phyloP scores from a whole-genome alignment of 2,329 filamentous ascomycete genomes.

The Calonectria hawksworthii region DNA sequence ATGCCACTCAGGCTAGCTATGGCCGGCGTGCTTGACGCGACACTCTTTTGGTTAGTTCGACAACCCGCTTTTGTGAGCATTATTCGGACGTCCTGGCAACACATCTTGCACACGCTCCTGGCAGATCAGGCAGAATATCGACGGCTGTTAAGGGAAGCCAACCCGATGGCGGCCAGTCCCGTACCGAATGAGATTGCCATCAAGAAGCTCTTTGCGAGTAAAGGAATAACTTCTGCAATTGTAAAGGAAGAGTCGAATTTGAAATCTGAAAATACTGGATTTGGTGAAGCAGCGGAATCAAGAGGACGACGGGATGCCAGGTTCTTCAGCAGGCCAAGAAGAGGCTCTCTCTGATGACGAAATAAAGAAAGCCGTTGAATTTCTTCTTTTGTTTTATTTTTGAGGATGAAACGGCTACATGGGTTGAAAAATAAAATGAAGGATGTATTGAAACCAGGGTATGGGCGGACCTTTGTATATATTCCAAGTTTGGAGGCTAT shows the following conservation, averaged over 20 bases:
- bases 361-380: neutral
- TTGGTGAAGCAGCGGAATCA: neutral
- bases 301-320: neutral
- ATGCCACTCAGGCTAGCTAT: slow-evolving; percentile 50
- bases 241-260: neutral
- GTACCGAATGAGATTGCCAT: slow-evolving; percentile 37
- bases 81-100: slow-evolving; percentile 44
- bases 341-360: slow-evolving; percentile 34
- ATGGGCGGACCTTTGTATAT: slow-evolving; percentile 8
- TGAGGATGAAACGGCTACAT: neutral
- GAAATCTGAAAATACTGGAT: neutral
- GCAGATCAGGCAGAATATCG: slow-evolving; percentile 47
- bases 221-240: too few relatives aligned
- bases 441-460: neutral
- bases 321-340: slow-evolving; percentile 27
- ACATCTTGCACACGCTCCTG: slow-evolving; percentile 41
- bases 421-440: neutral
- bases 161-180: slow-evolving; percentile 26
- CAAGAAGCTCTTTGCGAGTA: slow-evolving; percentile 35
- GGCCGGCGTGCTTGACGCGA: slow-evolving; percentile 48
- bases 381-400: neutral
- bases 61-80: slow-evolving; percentile 42
- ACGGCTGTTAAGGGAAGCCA: slow-evolving; percentile 28
- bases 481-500: neutral
- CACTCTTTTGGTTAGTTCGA: slow-evolving; percentile 45